phyloP scores from a whole-genome alignment of 2,329 filamentous ascomycete genomes.

The Proliferodiscus dingleyae region DNA sequence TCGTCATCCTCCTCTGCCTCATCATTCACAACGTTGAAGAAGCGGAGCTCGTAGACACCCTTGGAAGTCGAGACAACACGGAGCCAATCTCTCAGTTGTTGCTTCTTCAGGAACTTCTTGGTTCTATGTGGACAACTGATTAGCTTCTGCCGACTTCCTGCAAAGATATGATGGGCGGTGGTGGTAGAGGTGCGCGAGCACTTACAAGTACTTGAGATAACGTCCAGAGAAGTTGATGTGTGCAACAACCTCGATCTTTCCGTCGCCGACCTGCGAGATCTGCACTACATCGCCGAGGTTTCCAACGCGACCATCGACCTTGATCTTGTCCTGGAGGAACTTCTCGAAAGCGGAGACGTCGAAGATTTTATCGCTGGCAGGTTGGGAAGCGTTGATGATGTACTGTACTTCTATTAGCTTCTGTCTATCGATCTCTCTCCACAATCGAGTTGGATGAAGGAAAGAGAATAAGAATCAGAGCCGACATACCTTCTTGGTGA shows the following conservation, averaged over 20 bases:
- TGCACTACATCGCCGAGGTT: slow-evolving; percentile 93
- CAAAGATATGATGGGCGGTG: neutral
- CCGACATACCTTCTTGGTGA: slow-evolving; percentile 36
- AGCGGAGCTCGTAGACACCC: slow-evolving; percentile 99
- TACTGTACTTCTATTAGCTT: slow-evolving; percentile 52
- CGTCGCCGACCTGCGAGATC: slow-evolving; percentile 88
- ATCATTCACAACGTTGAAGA: slow-evolving; percentile 99
- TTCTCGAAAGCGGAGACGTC: slow-evolving; percentile 98
- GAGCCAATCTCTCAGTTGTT: slow-evolving; percentile 99
- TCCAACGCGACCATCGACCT: slow-evolving; percentile 96
- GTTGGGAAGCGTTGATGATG: slow-evolving; percentile 99
- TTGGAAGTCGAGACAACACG: slow-evolving; percentile 96
- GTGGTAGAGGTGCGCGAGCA: no score
- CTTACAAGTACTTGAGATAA: slow-evolving; percentile 99
- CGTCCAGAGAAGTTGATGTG: slow-evolving; percentile 98
- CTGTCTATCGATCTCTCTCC: neutral
- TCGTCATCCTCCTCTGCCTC: slow-evolving; percentile 98
- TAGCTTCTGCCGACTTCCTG: slow-evolving; percentile 13
- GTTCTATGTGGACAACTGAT: slow-evolving; percentile 55
- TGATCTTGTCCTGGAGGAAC: slow-evolving; percentile 99
- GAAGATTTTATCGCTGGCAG: slow-evolving; percentile 99
- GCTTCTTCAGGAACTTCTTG: slow-evolving; percentile 99
- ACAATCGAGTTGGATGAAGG: neutral
- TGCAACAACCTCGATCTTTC: slow-evolving; percentile 96
- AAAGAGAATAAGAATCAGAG: slow-evolving; percentile 2